Percentiles rank a stretch among this genome's conserved stretches.
phyloP scores from a whole-genome alignment of 768 basidiomycete species.

The Panaeolus papilionaceus region DNA sequence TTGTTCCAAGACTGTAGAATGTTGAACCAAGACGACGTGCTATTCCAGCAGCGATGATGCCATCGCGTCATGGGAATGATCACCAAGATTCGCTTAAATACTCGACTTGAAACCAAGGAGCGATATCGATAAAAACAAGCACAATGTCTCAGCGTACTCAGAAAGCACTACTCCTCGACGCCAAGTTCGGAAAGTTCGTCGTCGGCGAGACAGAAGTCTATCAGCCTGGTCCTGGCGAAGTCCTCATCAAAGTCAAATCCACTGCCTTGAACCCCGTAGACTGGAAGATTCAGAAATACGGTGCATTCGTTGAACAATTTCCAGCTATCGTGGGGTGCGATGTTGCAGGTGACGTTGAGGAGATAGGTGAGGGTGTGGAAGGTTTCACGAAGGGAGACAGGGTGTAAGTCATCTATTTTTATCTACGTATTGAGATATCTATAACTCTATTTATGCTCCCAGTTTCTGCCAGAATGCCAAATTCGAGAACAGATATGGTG shows the following conservation, averaged over 20 bases:
- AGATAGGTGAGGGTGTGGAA: slow-evolving; percentile 55
- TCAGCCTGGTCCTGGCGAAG: slow-evolving; percentile 40
- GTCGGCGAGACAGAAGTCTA: slow-evolving; percentile 16
- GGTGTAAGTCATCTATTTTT: slow-evolving; percentile 43
- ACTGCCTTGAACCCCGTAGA: slow-evolving; percentile 55
- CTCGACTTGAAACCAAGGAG: neutral
- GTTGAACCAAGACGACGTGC: neutral
- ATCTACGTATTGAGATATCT: neutral
- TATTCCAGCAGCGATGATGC: neutral
- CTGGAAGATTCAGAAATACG: slow-evolving; percentile 52
- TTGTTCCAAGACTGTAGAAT: neutral
- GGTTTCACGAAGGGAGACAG: slow-evolving; percentile 54
- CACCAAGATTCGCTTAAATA: slow-evolving; percentile 4
- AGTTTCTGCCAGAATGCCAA: neutral
- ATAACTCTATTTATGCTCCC: neutral
- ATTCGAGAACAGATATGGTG: slow-evolving; percentile 18
- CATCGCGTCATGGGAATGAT: slow-evolving; percentile 5
- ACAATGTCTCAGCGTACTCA: slow-evolving; percentile 4
- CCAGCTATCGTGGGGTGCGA: slow-evolving; percentile 55
- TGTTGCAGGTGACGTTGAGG: slow-evolving; percentile 53
- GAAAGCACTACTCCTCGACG: slow-evolving; percentile 11
- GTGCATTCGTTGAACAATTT: slow-evolving; percentile 42
- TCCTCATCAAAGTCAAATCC: slow-evolving; percentile 47
- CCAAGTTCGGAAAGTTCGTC: slow-evolving; percentile 1
- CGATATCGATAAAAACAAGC: neutral